A percentile compares a stretch with the other conserved stretches of the same genome.
These are phyloP conservation scores for Phytophthora palmivora DNA, from an alignment of 352 stramenopile genomes.

Conservation along the genomic window DNA sequence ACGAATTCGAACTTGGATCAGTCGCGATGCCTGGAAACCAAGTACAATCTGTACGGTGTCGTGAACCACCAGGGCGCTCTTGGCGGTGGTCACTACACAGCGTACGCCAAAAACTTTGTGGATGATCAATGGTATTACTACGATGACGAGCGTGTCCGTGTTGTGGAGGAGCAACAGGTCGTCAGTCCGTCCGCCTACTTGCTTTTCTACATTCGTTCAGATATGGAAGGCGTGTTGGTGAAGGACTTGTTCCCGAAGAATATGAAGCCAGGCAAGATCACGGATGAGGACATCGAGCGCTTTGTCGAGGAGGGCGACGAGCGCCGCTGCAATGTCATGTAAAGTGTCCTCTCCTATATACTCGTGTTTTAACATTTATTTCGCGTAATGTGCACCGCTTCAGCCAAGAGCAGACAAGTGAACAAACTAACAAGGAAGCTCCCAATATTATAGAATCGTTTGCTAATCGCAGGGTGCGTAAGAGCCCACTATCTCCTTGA, in stretches of 20 bases:
- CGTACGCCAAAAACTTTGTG: constrained; percentile 89
- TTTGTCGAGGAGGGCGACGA: constrained; percentile 88
- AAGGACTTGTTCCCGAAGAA: constrained; percentile 90
- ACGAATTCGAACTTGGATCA: constrained; percentile 91
- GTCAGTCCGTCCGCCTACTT: constrained; percentile 90
- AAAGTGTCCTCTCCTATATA: constrained; percentile 22
- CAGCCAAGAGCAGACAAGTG: constrained; percentile 24
- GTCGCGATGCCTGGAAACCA: constrained; percentile 86
- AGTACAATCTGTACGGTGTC: constrained; percentile 90
- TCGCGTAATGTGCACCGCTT: constrained; percentile 25
- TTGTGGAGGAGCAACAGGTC: constrained; percentile 88
- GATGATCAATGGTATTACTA: constrained; percentile 93
- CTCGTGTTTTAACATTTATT: constrained; percentile 14
- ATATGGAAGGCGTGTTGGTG: constrained; percentile 85
- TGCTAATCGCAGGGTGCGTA: constrained; percentile 66
- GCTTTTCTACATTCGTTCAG: constrained; percentile 92
- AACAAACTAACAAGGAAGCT: constrained; percentile 31
- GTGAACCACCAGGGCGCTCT: constrained; percentile 91
- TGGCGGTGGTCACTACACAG: constrained; percentile 88
- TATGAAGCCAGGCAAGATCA: constrained; percentile 86
- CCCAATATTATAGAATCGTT: constrained; percentile 49
- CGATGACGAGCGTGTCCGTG: constrained; percentile 87
- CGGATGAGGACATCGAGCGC: constrained; percentile 89
- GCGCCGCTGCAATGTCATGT: constrained; percentile 87
- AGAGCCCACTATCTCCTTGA: constrained; percentile 76